These are phyloP conservation scores for Heimioporus sp. DNA, from an alignment of 768 basidiomycete genomes.

Conservation along the genomic window DNA sequence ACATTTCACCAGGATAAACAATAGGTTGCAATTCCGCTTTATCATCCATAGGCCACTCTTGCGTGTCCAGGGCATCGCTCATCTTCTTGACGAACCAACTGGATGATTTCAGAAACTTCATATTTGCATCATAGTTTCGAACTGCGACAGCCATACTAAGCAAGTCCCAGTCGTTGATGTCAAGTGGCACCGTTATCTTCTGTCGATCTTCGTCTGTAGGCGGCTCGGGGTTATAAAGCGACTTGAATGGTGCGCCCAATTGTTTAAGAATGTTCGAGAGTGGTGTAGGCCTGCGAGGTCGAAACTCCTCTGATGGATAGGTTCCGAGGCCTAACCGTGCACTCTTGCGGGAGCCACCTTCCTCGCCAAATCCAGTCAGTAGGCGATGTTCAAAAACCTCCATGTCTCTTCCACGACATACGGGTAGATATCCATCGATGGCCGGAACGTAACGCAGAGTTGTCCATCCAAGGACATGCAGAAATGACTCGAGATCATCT, in stretches of 20 bases:
- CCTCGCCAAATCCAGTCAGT: neutral
- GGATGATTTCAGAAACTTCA: too few species aligned
- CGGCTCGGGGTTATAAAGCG: too few species aligned
- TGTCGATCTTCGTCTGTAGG: too few species aligned
- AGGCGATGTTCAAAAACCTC: neutral
- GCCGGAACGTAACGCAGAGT: neutral
- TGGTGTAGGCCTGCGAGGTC: neutral
- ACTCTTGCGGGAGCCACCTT: neutral
- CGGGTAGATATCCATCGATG: neutral
- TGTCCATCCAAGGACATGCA: conserved; percentile 4
- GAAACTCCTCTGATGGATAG: neutral
- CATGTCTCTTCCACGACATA: neutral
- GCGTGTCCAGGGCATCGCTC: too few species aligned
- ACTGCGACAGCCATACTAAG: too few species aligned
- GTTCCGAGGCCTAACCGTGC: neutral
- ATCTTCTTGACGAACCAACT: too few species aligned
- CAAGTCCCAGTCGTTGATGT: too few species aligned
- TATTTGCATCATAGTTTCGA: too few species aligned
- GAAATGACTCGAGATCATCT: conserved; percentile 34
- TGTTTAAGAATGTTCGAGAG: neutral
- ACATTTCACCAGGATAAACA: too few species aligned
- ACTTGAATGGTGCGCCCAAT: neutral
- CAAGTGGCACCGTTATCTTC: too few species aligned
- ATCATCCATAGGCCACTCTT: too few species aligned
- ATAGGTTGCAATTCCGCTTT: too few species aligned